Base-by-base conservation (phyloP, 495 filamentous ascomycete species). In the Oidiodendron maius region DNA sequence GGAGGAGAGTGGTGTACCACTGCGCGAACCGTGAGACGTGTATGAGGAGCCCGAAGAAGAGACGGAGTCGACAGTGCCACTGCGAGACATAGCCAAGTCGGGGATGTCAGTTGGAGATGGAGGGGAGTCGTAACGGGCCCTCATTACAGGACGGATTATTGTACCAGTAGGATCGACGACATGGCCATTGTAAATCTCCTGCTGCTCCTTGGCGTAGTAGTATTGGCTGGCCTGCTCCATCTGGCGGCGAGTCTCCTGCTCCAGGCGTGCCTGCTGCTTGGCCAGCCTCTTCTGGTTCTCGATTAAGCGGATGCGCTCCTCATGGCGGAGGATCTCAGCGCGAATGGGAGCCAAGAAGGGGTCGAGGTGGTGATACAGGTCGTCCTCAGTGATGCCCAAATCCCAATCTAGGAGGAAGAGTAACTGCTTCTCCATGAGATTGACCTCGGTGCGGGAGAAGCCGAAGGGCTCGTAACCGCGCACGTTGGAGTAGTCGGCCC, bases 371-470 rank as follows among this genome's bases (percentile, higher is more conserved):
- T 68, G 75, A 66, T 94, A 87, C 15, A 98, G 81, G 64, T 98
- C 91, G 36, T 87, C 77, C 46, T 87, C 78, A 18, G 71, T 83
- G 61, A 97, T 87, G 44, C 87, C 76, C 48, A 91, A 77, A 51
- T 97, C 90, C 88, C 88, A 97, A 61, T 96, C 89, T 21, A 97
- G 70, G 40, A 97, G 78, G 73, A 87, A 91, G 32, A 97, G 81
- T 24, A 97, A 78, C 67, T 97, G 91, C 73, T 93, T 93, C 74
- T 97, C 91, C 91, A 97, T 97, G 40, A 96, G 76, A 71, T 96
- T 97, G 50, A 97, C 91, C 70, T 97, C 91, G 16, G 89, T 91
- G 38, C 90, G 72, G 40, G 82, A 90, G 75, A 97, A 98, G 52
- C 91, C 86, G 64, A 97, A 98, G 46, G 71, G 79, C 39, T 87